A percentile compares a stretch with the other conserved stretches of the same genome.
Evolutionary conservation across 208 protist species (phyloP).

Genomic region (Wallacemonas collosoma): DNA sequence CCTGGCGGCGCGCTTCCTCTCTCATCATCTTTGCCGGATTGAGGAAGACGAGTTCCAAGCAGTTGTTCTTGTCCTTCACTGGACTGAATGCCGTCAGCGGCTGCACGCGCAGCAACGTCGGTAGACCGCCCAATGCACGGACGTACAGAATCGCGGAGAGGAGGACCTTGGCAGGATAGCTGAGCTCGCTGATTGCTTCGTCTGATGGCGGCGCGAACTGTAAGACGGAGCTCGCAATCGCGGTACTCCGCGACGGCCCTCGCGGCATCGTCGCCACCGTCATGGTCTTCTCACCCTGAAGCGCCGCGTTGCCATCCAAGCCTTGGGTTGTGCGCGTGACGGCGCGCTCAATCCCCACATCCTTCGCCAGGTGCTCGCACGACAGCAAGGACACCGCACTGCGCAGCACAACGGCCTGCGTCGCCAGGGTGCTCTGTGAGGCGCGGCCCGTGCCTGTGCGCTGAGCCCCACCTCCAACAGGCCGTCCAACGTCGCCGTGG

Average conservation of each 20-base stretch:
- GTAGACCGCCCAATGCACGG: constrained; percentile 78
- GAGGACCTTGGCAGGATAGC: constrained; percentile 67
- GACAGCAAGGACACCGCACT: constrained; percentile 45
- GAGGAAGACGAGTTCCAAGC: constrained; percentile 82
- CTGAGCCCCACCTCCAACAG: too few species aligned
- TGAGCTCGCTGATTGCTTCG: constrained; percentile 52
- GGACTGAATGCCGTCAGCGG: constrained; percentile 61
- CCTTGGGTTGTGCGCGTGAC: constrained; percentile 22
- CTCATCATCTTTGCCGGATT: constrained; percentile 31
- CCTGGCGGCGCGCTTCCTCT: not conserved
- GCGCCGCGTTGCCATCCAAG: not conserved
- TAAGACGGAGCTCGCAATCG: constrained; percentile 26
- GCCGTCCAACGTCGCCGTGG: not conserved
- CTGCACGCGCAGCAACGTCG: constrained; percentile 67
- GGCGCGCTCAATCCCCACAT: constrained; percentile 17
- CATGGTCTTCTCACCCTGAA: too few species aligned
- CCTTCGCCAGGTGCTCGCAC: constrained; percentile 53
- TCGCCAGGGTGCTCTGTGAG: constrained; percentile 29
- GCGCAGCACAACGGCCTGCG: constrained; percentile 51
- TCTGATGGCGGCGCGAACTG: constrained; percentile 26
- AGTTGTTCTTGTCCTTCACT: constrained; percentile 81
- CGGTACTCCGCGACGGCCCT: constrained; percentile 6
- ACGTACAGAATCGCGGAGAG: constrained; percentile 76
- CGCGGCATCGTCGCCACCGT: not conserved
- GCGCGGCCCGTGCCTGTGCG: too few species aligned